Base-by-base conservation (phyloP, 257 asterid genomes). In the Solanum ahanhuiri region DNA sequence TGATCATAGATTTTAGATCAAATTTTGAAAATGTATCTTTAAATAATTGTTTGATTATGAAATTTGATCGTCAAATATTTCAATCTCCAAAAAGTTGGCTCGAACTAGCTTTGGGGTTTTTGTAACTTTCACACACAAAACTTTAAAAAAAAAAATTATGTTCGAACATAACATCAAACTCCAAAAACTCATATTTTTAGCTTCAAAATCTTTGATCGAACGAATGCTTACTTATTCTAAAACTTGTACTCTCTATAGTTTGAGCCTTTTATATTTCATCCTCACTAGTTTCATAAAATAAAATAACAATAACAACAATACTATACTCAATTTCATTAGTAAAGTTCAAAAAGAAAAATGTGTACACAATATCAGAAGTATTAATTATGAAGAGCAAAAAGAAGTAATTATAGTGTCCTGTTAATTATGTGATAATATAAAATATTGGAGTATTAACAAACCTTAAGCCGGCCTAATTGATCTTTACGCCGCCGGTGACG, bases 401-500 rank as follows among this genome's bases (percentile, higher is more conserved):
- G n/a, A 60, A 60, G 69, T 60, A n/a, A 60, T 60, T n/a, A 60
- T n/a, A 60, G 12, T 60, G 69, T 60, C 69, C 60, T 51, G 22
- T 51, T 51, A 51, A 51, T 51, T 51, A 54, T 18, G 7, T 51
- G n/a, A 51, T 17, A 17, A 17, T 54, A 17, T 54, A 54, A 54
- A 54, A 54, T 54, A 54, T 57, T 67, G 22, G 37, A 69, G 12
- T 69, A 71, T 34, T 69, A 71, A 18, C 14, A 71, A 71, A 34
- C 28, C 66, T 31, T 57, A 48, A 12, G 39, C 28, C 31, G 63
- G 60, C 14, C 15, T 11, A 9, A 35, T 30, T 71, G 30, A 69
- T 33, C 54, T 82, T 82, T 37, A 71, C 88, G 41, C 87, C 88
- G 91, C 87, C 88, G 91, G 84, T 81, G 84, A 87, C 79, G 48